Evolutionary conservation across 441 rosid species (phyloP), one percentile per base, ranked within the genome.

Genomic region (Biscutella auriculata): DNA sequence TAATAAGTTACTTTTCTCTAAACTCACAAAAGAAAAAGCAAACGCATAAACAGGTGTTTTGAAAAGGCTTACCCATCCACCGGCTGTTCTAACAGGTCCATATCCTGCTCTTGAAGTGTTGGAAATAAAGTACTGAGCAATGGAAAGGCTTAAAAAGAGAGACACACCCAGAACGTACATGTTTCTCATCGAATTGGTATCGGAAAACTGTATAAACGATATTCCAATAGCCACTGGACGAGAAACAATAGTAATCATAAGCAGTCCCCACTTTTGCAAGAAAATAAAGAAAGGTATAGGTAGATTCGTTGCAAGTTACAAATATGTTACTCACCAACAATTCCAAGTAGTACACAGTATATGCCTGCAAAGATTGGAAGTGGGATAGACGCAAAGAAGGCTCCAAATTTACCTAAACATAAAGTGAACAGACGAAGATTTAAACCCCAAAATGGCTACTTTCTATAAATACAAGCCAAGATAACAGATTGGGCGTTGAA

Each of bases 311-410:
- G n/a, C n/a, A n/a, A n/a, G n/a, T n/a, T n/a, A 28, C 13, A 51
- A 21, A 13, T n/a, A 54, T 48, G 36, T 37, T 26, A 81, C 98
- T 71, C 56, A 92, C 98, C 87, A 43, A 92, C 98, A 37, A 88
- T 78, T 67, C 97, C 98, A 60, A 86, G 76, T 62, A 92, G 56
- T 53, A 92, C 70, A 56, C 98, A 92, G 73, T 92, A 88, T 65
- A 83, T 81, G 60, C 95, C 97, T 27, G 71, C 98, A 70, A 92
- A 92, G 67, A 86, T 80, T 26, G 98, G 90, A 53, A 82, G 72
- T 11, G 95, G 98, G 66, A 92, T 92, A 29, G 98, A 92, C 4
- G 98, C 98, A 69, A 92, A 92, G 53, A 92, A 84, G 42, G 95
- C 98, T 5, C 98, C 98, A 36, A 92, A 92, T 35, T 88, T 92